Conservation (phyloP, 179 eudicot species). For the Spergularia azorica region DNA sequence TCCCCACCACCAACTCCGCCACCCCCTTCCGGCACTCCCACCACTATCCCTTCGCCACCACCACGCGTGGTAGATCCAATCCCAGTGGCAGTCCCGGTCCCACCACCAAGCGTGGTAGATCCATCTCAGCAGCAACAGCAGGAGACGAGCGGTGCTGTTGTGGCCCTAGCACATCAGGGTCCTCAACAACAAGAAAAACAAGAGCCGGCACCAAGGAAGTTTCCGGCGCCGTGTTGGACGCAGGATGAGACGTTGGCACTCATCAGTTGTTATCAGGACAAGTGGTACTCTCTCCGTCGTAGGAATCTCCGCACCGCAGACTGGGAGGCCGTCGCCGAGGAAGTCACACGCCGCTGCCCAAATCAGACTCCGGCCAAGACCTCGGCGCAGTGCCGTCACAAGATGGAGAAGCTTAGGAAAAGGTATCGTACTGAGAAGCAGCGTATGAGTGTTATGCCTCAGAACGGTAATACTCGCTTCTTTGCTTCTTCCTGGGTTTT, state of each 20-base stretch:
- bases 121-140: too few relatives aligned
- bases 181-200: too few relatives aligned
- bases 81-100: too few relatives aligned
- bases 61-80: too few relatives aligned
- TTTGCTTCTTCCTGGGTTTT: conserved; percentile 80
- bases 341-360: conserved; percentile 56
- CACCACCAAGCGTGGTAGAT: too few relatives aligned
- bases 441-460: conserved; percentile 42
- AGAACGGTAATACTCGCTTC: conserved; percentile 28
- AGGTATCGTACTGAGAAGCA: conserved; percentile 84
- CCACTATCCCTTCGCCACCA: too few relatives aligned
- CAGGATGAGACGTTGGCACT: conserved; percentile 77
- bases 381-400: conserved; percentile 95
- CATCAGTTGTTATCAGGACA: conserved; percentile 66
- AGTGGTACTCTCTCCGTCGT: conserved; percentile 89
- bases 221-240: conserved; percentile 91
- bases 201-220: conserved; percentile 49
- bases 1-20: conserved; percentile 14
- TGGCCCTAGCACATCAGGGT: too few relatives aligned
- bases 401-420: conserved; percentile 96
- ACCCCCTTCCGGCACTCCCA: conserved; percentile 8
- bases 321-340: conserved; percentile 82
- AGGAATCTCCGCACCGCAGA: conserved; percentile 86
- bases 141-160: too few relatives aligned
- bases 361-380: conserved; percentile 54